Evolutionary conservation across 768 basidiomycete genomes (phyloP).

Genomic region (Paxillus ammoniavirescens): DNA sequence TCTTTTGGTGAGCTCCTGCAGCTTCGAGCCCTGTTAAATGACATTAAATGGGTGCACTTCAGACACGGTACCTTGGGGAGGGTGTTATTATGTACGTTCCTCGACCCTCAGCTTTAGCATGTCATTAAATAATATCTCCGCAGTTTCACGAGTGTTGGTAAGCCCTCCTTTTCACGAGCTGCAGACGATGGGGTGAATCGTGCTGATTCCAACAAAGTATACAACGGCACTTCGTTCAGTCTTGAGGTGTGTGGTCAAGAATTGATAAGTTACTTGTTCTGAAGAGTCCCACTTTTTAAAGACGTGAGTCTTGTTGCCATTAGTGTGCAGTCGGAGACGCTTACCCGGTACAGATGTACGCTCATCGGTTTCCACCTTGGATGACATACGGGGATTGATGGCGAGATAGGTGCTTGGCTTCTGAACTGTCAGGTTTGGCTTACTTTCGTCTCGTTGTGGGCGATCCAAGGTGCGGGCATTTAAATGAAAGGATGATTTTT

Average conservation of each 20-base stretch:
- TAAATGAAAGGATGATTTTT: neutral
- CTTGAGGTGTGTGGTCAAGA: neutral
- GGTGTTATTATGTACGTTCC: neutral
- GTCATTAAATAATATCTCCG: neutral
- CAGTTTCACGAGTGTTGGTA: neutral
- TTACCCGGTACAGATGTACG: neutral
- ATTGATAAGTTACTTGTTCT: neutral
- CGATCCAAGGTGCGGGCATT: neutral
- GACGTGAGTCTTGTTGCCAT: neutral
- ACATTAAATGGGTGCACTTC: no score
- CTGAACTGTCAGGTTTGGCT: neutral
- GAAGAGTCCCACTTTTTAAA: neutral
- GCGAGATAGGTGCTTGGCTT: neutral
- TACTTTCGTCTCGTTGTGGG: neutral
- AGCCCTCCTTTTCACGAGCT: neutral
- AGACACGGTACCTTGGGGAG: slow-evolving; percentile 3
- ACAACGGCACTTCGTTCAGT: neutral
- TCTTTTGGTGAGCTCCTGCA: neutral
- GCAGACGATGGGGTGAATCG: neutral
- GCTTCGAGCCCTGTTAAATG: neutral
- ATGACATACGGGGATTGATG: neutral
- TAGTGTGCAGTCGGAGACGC: neutral
- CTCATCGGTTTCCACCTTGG: neutral
- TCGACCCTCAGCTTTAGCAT: neutral
- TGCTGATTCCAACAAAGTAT: neutral